A percentile compares a stretch with the other conserved stretches of the same genome.
These are phyloP conservation scores for Boletus barrowsii DNA, from an alignment of 768 basidiomycete species.

Conservation along the genomic window DNA sequence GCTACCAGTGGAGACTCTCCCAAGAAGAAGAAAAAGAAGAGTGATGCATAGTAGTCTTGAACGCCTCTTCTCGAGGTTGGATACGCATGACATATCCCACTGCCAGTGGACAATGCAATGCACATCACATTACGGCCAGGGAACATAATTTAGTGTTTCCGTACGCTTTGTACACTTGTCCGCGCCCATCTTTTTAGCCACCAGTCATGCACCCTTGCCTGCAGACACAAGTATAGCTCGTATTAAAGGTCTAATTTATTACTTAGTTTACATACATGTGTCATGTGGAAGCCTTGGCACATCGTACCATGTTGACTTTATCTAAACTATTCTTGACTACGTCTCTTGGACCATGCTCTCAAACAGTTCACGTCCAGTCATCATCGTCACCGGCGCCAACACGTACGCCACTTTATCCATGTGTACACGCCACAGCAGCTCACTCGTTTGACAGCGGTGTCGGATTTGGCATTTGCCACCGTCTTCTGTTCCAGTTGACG, in stretches of 20 bases:
- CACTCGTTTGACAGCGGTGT: slow-evolving; percentile 59
- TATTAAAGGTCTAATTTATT: too few species aligned
- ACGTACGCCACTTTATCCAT: slow-evolving; percentile 37
- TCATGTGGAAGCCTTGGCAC: too few species aligned
- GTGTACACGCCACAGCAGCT: not conserved
- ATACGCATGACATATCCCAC: not conserved
- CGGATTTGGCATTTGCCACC: slow-evolving; percentile 80
- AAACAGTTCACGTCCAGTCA: slow-evolving; percentile 37
- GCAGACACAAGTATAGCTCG: too few species aligned
- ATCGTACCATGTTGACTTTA: too few species aligned
- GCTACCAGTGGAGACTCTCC: slow-evolving; percentile 41
- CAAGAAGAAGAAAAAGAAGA: slow-evolving; percentile 43
- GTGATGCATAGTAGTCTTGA: slow-evolving; percentile 24
- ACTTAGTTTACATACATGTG: not conserved
- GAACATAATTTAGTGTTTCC: not conserved
- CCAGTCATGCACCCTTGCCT: too few species aligned
- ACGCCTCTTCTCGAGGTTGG: not conserved
- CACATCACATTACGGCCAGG: not conserved
- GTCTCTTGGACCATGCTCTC: slow-evolving; percentile 26
- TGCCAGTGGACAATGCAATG: not conserved
- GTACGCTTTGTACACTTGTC: not conserved
- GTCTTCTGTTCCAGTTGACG: slow-evolving; percentile 69
- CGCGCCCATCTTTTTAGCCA: too few species aligned
- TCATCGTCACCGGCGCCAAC: slow-evolving; percentile 72
- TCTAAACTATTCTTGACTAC: too few species aligned